These are phyloP conservation scores for Exobasidium rhododendri DNA, from an alignment of 1,284 basidiomycete genomes.

Conservation along the genomic window DNA sequence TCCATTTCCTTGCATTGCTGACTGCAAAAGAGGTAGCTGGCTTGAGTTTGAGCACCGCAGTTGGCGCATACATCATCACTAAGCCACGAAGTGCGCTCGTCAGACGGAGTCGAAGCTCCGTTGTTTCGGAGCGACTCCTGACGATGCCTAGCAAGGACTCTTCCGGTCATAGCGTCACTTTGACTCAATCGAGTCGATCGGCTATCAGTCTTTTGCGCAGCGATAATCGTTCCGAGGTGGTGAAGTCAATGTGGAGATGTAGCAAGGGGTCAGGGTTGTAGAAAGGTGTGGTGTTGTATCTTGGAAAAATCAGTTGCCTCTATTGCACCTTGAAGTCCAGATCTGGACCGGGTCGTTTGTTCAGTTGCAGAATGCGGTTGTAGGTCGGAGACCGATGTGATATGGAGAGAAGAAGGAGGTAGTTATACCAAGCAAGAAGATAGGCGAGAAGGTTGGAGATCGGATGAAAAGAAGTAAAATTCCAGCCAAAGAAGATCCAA, in stretches of 20 bases:
- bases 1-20: constrained; percentile 37
- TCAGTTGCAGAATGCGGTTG: background rate
- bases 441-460: too few relatives aligned
- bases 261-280: too few relatives aligned
- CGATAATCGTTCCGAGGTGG: too few relatives aligned
- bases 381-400: too few relatives aligned
- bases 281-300: too few relatives aligned
- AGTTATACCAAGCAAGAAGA: too few relatives aligned
- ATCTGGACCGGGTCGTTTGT: background rate
- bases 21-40: constrained; percentile 42
- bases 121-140: background rate
- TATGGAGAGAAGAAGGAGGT: too few relatives aligned
- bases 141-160: constrained; percentile 3
- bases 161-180: background rate
- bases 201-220: background rate
- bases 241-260: too few relatives aligned
- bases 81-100: constrained; percentile 43
- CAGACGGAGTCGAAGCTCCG: constrained; percentile 30
- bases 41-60: constrained; percentile 28
- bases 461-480: too few relatives aligned
- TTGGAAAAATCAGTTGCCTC: too few relatives aligned
- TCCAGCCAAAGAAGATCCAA: too few relatives aligned
- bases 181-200: background rate
- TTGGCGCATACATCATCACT: constrained; percentile 42
- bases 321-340: too few relatives aligned